phyloP scores from a whole-genome alignment of 1,284 basidiomycete species.

The Tilletia walkeri region DNA sequence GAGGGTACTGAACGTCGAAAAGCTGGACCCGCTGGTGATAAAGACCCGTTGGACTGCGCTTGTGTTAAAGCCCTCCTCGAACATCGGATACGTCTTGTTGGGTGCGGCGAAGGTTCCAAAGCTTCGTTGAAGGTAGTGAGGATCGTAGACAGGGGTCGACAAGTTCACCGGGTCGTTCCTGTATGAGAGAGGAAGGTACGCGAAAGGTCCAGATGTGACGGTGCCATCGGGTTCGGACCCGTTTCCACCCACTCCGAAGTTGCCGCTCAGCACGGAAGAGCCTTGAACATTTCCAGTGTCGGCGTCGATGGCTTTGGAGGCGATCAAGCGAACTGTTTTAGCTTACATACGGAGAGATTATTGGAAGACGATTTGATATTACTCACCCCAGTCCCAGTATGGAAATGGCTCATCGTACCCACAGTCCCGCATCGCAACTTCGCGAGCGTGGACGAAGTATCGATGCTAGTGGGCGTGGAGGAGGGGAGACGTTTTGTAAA shows the following conservation, averaged over 20 bases:
- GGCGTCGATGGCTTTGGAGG: neutral
- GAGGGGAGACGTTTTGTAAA: too few species aligned
- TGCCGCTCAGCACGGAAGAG: slow-evolving; percentile 4
- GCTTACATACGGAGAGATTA: neutral
- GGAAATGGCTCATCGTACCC: neutral
- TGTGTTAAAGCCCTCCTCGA: slow-evolving; percentile 3
- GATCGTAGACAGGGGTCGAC: neutral
- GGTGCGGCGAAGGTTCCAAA: neutral
- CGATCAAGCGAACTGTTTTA: neutral
- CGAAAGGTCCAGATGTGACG: neutral
- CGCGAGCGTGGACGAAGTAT: neutral
- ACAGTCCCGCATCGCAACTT: neutral
- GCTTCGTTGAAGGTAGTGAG: slow-evolving; percentile 1
- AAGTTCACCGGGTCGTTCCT: neutral
- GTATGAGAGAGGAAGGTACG: neutral
- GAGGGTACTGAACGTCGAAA: neutral
- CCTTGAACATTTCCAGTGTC: neutral
- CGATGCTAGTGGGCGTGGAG: neutral
- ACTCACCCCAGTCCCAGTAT: slow-evolving; percentile 15
- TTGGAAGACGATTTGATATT: neutral
- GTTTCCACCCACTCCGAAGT: slow-evolving; percentile 4
- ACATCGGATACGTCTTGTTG: slow-evolving; percentile 6
- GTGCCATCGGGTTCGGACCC: neutral
- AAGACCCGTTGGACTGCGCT: neutral
- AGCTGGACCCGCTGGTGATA: neutral